Evolutionary conservation across 495 filamentous ascomycete genomes (phyloP).

Genomic region (Xylaria grammica): DNA sequence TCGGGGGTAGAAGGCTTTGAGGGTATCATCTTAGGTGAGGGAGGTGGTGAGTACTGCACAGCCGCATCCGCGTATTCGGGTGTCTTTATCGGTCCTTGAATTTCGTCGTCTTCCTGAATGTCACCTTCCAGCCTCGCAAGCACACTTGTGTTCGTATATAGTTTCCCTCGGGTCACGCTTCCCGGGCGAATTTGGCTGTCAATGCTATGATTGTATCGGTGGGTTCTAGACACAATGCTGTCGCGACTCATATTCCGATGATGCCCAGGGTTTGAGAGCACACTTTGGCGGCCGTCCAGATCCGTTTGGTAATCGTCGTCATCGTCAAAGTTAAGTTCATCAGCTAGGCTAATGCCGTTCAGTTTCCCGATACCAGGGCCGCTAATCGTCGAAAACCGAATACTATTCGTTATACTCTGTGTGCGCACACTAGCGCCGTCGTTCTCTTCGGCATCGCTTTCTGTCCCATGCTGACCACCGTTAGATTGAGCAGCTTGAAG

Average conservation of each 20-base stretch:
- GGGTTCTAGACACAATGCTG: conserved; percentile 48
- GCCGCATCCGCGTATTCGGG: conserved; percentile 70
- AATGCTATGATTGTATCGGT: conserved; percentile 54
- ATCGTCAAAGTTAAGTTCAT: conserved; percentile 86
- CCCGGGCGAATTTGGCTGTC: conserved; percentile 57
- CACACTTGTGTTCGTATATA: conserved; percentile 53
- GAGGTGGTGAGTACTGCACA: conserved; percentile 81
- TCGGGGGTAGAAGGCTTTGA: conserved; percentile 49
- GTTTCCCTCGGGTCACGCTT: conserved; percentile 53
- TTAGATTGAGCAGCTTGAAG: conserved; percentile 65
- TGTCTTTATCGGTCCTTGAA: conserved; percentile 28
- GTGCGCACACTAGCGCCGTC: conserved; percentile 80
- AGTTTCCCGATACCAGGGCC: conserved; percentile 57
- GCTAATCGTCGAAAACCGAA: conserved; percentile 72
- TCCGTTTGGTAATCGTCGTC: conserved; percentile 69
- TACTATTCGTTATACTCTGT: conserved; percentile 76
- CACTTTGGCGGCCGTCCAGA: conserved; percentile 60
- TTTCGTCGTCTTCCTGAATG: conserved; percentile 56
- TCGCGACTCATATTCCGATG: conserved; percentile 50
- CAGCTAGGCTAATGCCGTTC: conserved; percentile 79
- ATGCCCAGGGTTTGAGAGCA: conserved; percentile 47
- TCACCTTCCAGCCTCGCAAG: conserved; percentile 57
- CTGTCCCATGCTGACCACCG: conserved; percentile 42
- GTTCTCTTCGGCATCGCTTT: conserved; percentile 65
- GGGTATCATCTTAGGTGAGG: conserved; percentile 65